Percentiles rank a stretch among this genome's conserved stretches.
Conservation (phyloP, 805 yeast genomes). For the Myxozyma geophila region DNA sequence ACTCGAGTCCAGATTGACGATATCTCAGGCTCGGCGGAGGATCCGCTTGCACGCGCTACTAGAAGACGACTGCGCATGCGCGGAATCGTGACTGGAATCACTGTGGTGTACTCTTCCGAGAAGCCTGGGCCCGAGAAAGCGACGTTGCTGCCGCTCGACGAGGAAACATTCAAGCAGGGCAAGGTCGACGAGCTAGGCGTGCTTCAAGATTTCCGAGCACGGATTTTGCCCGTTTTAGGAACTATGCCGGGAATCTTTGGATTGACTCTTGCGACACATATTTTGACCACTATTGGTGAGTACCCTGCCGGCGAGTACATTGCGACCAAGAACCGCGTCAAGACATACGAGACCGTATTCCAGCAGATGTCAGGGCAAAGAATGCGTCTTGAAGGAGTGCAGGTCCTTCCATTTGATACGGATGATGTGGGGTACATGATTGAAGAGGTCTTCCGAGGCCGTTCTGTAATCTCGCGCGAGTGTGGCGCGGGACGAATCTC, state of each 20-base stretch:
- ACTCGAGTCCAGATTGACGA: conserved; percentile 89
- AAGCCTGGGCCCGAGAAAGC: conserved; percentile 97
- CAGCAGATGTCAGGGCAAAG: conserved; percentile 88
- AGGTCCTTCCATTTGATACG: conserved; percentile 66
- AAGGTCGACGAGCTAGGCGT: conserved; percentile 86
- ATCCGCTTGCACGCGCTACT: conserved; percentile 85
- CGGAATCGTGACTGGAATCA: conserved; percentile 76
- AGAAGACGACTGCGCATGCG: conserved; percentile 79
- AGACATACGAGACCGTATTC: conserved; percentile 79
- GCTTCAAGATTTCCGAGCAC: conserved; percentile 83
- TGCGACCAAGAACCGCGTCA: conserved; percentile 86
- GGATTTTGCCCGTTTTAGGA: conserved; percentile 94
- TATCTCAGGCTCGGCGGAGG: conserved; percentile 88
- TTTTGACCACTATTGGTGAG: conserved; percentile 78
- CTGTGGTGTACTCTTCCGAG: conserved; percentile 90
- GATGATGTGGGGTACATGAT: conserved; percentile 79
- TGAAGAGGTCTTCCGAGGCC: conserved; percentile 92
- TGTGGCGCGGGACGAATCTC: conserved; percentile 80
- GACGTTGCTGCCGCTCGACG: conserved; percentile 78
- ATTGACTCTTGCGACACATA: conserved; percentile 80
- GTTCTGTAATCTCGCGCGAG: conserved; percentile 71
- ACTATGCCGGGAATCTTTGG: conserved; percentile 98
- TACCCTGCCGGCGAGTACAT: conserved; percentile 74
- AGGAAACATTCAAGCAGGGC: conserved; percentile 78
- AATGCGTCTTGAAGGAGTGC: conserved; percentile 69